Evolutionary conservation across 805 yeast genomes (phyloP).

Genomic region (Sungouiella blattae): DNA sequence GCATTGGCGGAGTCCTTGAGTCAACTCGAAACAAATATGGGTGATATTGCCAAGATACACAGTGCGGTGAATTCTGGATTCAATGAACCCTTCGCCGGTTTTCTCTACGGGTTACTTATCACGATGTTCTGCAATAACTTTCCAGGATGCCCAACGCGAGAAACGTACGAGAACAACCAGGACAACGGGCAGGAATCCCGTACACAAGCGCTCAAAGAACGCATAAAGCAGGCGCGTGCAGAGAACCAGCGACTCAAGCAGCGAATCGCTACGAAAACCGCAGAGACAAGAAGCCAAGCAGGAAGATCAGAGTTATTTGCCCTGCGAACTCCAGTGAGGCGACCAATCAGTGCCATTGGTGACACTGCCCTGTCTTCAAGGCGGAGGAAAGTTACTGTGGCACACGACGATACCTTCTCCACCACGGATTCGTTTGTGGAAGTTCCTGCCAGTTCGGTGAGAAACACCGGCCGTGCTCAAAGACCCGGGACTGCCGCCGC

Average conservation of each 20-base stretch:
- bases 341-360: background rate
- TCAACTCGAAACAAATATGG: slow-evolving; percentile 57
- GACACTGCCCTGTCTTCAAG: background rate
- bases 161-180: slow-evolving; percentile 26
- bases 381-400: slow-evolving; percentile 8
- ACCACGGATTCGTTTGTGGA: slow-evolving; percentile 28
- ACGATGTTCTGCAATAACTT: slow-evolving; percentile 89
- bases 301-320: background rate
- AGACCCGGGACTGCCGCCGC: slow-evolving; percentile 20
- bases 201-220: slow-evolving; percentile 19
- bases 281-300: background rate
- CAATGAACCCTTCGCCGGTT: slow-evolving; percentile 75
- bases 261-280: background rate
- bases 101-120: slow-evolving; percentile 74
- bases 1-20: slow-evolving; percentile 40
- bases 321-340: background rate
- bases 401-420: slow-evolving; percentile 24
- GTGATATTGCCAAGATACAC: slow-evolving; percentile 56
- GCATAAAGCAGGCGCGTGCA: slow-evolving; percentile 16
- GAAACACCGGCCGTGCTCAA: no score
- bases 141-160: slow-evolving; percentile 37
- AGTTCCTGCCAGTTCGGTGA: no score
- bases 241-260: slow-evolving; percentile 15
- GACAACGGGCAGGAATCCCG: slow-evolving; percentile 20
- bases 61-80: slow-evolving; percentile 55